These are phyloP conservation scores for Beauveria varroae DNA, from an alignment of 2,329 filamentous ascomycete genomes.

Conservation along the genomic window DNA sequence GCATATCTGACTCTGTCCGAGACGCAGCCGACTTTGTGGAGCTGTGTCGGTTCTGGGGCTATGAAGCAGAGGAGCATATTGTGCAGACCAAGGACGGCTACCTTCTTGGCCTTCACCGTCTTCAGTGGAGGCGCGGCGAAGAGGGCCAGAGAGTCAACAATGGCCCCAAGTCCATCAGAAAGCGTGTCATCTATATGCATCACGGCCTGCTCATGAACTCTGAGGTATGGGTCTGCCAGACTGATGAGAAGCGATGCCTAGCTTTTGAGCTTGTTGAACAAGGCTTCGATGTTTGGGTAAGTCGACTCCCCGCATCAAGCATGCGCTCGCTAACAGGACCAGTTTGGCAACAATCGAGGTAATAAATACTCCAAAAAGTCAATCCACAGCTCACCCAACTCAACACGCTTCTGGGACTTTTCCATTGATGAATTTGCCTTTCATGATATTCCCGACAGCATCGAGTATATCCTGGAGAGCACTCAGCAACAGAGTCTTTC, in stretches of 20 bases:
- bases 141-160: conserved; percentile 71
- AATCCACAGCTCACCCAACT: conserved; percentile 64
- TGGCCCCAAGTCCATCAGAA: conserved; percentile 59
- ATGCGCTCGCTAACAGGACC: conserved; percentile 18
- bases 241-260: conserved; percentile 75
- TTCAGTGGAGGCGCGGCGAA: conserved; percentile 77
- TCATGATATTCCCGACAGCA: conserved; percentile 92
- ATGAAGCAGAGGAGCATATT: conserved; percentile 92
- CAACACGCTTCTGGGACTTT: conserved; percentile 87
- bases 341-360: conserved; percentile 93
- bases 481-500: conserved; percentile 79
- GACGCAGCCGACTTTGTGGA: conserved; percentile 89
- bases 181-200: conserved; percentile 88
- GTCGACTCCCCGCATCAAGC: conserved; percentile 21
- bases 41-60: conserved; percentile 85
- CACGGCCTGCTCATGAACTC: conserved; percentile 98
- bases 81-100: conserved; percentile 93
- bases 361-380: conserved; percentile 99
- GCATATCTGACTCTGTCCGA: conserved; percentile 67
- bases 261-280: conserved; percentile 83
- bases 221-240: conserved; percentile 94
- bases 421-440: conserved; percentile 98
- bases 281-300: conserved; percentile 92
- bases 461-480: conserved; percentile 80
- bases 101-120: conserved; percentile 77